A percentile compares a stretch with the other conserved stretches of the same genome.
Evolutionary conservation across 257 asterid species (phyloP).

Genomic region (Asclepias syriaca): DNA sequence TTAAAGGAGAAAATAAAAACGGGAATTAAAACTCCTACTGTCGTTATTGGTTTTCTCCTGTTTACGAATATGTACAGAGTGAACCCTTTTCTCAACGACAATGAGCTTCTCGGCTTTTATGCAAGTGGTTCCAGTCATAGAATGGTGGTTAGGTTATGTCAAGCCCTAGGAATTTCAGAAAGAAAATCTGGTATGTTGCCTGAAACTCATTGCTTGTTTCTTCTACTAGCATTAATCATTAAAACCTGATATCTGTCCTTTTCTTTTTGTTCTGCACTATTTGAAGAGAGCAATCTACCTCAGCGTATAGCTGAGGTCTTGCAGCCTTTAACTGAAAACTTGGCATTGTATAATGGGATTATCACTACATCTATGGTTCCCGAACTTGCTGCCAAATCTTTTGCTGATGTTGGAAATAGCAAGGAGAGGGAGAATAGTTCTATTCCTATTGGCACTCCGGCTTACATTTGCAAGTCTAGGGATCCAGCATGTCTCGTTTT

Average conservation of each 20-base stretch:
- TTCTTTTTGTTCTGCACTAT: neutral
- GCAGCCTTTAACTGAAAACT: neutral
- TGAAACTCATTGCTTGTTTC: neutral
- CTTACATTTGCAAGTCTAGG: neutral
- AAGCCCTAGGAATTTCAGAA: slow-evolving; percentile 5
- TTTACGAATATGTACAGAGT: neutral
- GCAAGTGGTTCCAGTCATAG: neutral
- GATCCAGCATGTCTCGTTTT: slow-evolving; percentile 1
- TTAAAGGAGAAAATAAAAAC: slow-evolving; percentile 23
- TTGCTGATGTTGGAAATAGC: neutral
- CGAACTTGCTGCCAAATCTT: neutral
- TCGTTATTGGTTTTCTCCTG: neutral
- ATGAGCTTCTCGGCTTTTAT: slow-evolving; percentile 4
- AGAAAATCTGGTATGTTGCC: neutral
- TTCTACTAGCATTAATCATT: neutral
- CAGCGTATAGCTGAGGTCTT: neutral
- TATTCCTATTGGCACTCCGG: neutral
- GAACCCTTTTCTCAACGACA: neutral
- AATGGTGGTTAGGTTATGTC: neutral
- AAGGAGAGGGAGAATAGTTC: neutral
- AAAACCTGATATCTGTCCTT: neutral
- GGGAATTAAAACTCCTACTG: neutral
- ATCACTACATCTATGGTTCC: neutral
- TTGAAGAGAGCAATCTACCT: neutral
- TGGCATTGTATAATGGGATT: neutral